A percentile compares a stretch with the other conserved stretches of the same genome.
Conservation (phyloP, 2,329 filamentous ascomycete genomes). For the Sporothrix brasiliensis region DNA sequence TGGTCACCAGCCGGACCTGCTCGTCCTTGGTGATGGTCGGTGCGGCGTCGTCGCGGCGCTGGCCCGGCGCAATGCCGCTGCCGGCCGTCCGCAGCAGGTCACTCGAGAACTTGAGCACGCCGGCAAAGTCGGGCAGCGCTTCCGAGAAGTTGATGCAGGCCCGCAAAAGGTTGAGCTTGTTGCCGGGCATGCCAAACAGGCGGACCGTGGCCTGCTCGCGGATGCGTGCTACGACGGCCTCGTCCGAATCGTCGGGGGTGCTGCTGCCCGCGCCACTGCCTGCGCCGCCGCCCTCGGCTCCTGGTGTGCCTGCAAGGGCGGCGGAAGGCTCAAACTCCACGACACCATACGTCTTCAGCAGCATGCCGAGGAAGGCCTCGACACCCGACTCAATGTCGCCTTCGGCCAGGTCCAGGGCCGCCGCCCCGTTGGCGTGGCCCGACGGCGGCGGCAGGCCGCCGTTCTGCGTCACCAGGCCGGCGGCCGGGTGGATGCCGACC, state of each 20-base stretch:
- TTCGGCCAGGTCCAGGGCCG: slow-evolving; percentile 64
- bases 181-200: slow-evolving; percentile 73
- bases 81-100: slow-evolving; percentile 81
- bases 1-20: slow-evolving; percentile 79
- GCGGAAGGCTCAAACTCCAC: slow-evolving; percentile 52
- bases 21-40: slow-evolving; percentile 77
- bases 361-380: slow-evolving; percentile 63
- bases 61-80: slow-evolving; percentile 73
- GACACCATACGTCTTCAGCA: slow-evolving; percentile 68
- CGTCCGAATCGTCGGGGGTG: slow-evolving; percentile 52
- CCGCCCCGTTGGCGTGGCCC: slow-evolving; percentile 54
- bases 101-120: slow-evolving; percentile 85
- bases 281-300: slow-evolving; percentile 38
- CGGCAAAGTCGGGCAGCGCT: slow-evolving; percentile 86
- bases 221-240: slow-evolving; percentile 60
- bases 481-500: slow-evolving; percentile 90
- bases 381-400: slow-evolving; percentile 67
- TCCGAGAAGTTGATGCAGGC: slow-evolving; percentile 94
- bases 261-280: slow-evolving; percentile 24
- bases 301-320: slow-evolving; percentile 25
- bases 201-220: slow-evolving; percentile 59
- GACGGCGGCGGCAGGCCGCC: background rate
- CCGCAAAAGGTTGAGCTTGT: slow-evolving; percentile 85
- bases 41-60: slow-evolving; percentile 68
- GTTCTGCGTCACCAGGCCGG: slow-evolving; percentile 75